Base-by-base conservation (phyloP, 345 rosid species). In the Pugionium dolabratum region DNA sequence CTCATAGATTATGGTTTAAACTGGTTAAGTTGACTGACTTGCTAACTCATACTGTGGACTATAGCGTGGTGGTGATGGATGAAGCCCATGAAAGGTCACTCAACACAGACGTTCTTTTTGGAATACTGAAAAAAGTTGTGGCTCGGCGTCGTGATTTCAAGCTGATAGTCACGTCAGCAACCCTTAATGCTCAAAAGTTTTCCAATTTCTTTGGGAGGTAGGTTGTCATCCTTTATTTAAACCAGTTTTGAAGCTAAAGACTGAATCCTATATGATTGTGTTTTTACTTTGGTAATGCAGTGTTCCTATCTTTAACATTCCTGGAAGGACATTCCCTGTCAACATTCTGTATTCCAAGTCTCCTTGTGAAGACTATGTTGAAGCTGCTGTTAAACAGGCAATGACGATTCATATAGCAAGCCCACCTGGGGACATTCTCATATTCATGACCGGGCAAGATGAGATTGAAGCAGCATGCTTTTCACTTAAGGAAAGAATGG, bases 21-120 rank as follows among this genome's bases (percentile, higher is more conserved):
- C 54, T 36, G 10, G 25, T 46, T 18, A 59, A 43, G 67, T 64
- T 28, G 59, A 41, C 34, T 42, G 39, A 35, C 11, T 18, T 34
- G 47, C 41, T 64, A 50, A 72, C 53, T 34, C 25, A 1, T 57
- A 2, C 34, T 34, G 47, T 71, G 46, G 46, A 45, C 58, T 36
- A 54, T 84, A 93, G 98, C 18, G 92, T 94, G 57, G 61, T 94
- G 49, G 99, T 88, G 70, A 94, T 94, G 99, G 99, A 94, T 71
- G 99, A 90, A 77, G 99, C 99, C 7, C 99, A 94, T 58, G 99
- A 94, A 80, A 85, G 97, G 75, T 94, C 99, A 31, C 83, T 94
- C 48, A 94, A 32, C 77, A 90, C 99, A 0, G 99, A 94, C 74
- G 99, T 94, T 25, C 84, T 94, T 66, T 94, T 94, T 79, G 99